phyloP scores from a whole-genome alignment of 495 filamentous ascomycete genomes.

The Mytilinidion resinicola region DNA sequence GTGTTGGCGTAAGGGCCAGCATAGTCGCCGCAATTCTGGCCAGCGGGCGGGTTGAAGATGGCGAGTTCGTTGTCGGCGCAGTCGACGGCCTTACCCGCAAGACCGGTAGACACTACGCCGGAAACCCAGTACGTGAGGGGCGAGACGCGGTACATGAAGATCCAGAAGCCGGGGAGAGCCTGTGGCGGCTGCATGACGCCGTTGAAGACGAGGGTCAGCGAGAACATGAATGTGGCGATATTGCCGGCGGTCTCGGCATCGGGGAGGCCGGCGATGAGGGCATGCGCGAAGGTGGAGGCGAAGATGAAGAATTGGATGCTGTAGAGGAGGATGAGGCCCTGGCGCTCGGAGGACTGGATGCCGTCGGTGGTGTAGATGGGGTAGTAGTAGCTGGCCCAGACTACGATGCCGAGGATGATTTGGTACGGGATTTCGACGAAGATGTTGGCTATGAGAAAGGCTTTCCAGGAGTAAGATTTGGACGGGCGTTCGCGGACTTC shows the following conservation, averaged over 20 bases:
- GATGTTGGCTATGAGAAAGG: constrained; percentile 47
- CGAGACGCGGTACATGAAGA: constrained; percentile 8
- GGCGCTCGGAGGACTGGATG: neutral
- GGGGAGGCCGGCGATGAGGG: neutral
- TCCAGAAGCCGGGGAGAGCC: constrained; percentile 7
- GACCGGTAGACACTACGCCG: neutral
- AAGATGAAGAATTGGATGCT: constrained; percentile 5
- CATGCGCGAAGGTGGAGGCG: neutral
- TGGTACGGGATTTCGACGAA: constrained; percentile 24
- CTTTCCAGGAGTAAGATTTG: constrained; percentile 76
- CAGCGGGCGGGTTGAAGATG: neutral
- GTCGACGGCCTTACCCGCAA: neutral
- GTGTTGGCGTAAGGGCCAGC: neutral
- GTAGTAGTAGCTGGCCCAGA: too few species aligned
- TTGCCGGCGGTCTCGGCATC: neutral
- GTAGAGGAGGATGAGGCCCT: neutral
- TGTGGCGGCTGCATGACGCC: neutral
- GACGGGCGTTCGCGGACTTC: constrained; percentile 80
- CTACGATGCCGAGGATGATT: too few species aligned
- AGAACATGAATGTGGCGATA: constrained; percentile 2
- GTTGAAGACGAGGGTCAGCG: constrained; percentile 3
- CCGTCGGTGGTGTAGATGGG: neutral
- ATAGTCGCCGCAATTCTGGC: neutral
- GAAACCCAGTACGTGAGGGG: constrained; percentile 6
- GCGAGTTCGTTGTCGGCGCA: constrained; percentile 2